Conservation (phyloP, 805 yeast species). For the Candida pseudofarinosa region DNA sequence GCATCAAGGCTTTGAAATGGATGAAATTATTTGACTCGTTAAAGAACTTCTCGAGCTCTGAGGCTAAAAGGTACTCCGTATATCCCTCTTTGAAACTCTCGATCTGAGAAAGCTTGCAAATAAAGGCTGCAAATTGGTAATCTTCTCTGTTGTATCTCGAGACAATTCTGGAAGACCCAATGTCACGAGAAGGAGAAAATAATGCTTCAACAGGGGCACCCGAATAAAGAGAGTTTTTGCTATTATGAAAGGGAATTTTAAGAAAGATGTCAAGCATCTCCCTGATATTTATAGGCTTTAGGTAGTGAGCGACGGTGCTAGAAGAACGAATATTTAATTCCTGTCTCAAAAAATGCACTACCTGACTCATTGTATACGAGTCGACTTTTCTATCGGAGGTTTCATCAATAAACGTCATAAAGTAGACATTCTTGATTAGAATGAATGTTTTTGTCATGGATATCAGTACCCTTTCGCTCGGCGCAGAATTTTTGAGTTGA, state of each 20-base stretch:
- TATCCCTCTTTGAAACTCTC: conserved; percentile 5
- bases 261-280: conserved; percentile 8
- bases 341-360: conserved; percentile 7
- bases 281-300: conserved; percentile 9
- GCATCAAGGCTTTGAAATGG: conserved; percentile 10
- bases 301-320: conserved; percentile 7
- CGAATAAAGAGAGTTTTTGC: conserved; percentile 3
- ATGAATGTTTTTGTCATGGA: conserved; percentile 9
- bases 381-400: conserved; percentile 1
- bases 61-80: conserved; percentile 6
- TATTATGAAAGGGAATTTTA: conserved; percentile 6
- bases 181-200: neutral
- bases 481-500: neutral
- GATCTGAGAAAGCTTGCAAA: conserved; percentile 8
- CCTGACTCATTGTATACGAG: conserved; percentile 6
- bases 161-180: neutral
- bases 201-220: conserved; percentile 1
- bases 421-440: conserved; percentile 4
- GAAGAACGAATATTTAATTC: conserved; percentile 4
- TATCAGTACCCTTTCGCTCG: neutral
- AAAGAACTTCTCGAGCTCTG: conserved; percentile 9
- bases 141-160: conserved; percentile 4
- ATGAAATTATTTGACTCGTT: conserved; percentile 10
- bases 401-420: conserved; percentile 1
- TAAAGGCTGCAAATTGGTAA: conserved; percentile 9